A percentile compares a stretch with the other conserved stretches of the same genome.
Evolutionary conservation across 352 stramenopile species (phyloP).

Genomic region (Globisporangium nagaii): DNA sequence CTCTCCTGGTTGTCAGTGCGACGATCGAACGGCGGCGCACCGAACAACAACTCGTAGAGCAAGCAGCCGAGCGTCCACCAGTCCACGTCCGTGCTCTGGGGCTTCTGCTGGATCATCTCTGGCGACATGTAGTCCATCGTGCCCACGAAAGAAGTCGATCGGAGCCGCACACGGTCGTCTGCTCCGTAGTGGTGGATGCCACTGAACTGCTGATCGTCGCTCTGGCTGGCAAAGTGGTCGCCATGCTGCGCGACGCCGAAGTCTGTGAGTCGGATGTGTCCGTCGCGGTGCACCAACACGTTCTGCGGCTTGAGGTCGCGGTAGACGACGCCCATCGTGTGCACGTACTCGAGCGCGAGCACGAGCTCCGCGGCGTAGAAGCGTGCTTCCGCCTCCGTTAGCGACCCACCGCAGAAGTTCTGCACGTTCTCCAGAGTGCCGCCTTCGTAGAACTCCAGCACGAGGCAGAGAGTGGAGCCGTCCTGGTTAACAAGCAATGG

Average conservation of each 20-base stretch:
- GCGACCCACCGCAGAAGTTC: slow-evolving; percentile 13
- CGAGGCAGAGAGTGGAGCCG: slow-evolving; percentile 17
- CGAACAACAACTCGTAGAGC: slow-evolving; percentile 74
- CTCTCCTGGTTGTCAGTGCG: background rate
- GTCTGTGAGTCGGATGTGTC: slow-evolving; percentile 21
- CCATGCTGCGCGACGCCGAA: slow-evolving; percentile 24
- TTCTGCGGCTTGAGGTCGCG: slow-evolving; percentile 58
- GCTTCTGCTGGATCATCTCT: slow-evolving; percentile 30
- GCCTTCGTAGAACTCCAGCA: slow-evolving; percentile 22
- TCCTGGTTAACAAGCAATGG: slow-evolving; percentile 5
- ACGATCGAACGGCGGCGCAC: slow-evolving; percentile 47
- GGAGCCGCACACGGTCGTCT: slow-evolving; percentile 30
- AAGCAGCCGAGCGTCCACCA: slow-evolving; percentile 77
- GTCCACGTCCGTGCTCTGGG: slow-evolving; percentile 41
- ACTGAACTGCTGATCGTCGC: background rate
- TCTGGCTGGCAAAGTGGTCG: background rate
- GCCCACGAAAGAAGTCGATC: slow-evolving; percentile 41
- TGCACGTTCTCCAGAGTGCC: slow-evolving; percentile 20
- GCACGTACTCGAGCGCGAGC: slow-evolving; percentile 80
- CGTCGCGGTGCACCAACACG: slow-evolving; percentile 17
- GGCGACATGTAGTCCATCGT: slow-evolving; percentile 48
- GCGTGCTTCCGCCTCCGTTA: too few species aligned
- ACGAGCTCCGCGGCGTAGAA: slow-evolving; percentile 98
- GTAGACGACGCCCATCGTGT: slow-evolving; percentile 33
- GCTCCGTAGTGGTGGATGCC: slow-evolving; percentile 18